Conservation (phyloP, 2,329 filamentous ascomycete genomes). For the Amauroascus niger region DNA sequence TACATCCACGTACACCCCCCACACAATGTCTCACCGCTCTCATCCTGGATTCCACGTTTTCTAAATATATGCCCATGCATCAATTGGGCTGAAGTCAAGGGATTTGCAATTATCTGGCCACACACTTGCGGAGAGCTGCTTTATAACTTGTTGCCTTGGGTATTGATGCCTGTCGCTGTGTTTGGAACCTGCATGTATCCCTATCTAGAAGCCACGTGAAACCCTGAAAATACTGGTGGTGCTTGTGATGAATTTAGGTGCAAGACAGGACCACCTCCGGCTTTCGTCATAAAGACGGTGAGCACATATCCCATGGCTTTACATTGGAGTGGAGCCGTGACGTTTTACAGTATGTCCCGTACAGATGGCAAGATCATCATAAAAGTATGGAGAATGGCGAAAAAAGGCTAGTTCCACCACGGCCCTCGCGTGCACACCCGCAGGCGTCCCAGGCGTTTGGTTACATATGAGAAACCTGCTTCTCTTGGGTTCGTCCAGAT, state of each 20-base stretch:
- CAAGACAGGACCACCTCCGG: neutral
- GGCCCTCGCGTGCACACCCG: conserved; percentile 10
- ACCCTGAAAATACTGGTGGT: neutral
- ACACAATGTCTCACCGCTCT: neutral
- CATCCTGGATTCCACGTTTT: conserved; percentile 9
- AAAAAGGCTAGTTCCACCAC: conserved; percentile 4
- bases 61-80: neutral
- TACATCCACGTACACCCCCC: neutral
- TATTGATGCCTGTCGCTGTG: neutral
- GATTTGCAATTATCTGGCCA: neutral
- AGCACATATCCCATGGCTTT: neutral
- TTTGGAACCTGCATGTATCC: neutral
- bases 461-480: conserved; percentile 4
- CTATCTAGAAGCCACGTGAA: neutral
- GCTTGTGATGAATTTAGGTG: neutral
- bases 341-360: neutral
- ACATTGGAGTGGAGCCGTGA: neutral
- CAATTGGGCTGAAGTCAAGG: neutral
- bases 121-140: neutral
- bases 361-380: neutral
- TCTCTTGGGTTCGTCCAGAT: neutral
- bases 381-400: neutral
- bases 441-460: conserved; percentile 8
- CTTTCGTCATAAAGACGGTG: conserved; percentile 11
- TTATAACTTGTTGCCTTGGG: neutral